Evolutionary conservation across 2,329 filamentous ascomycete species (phyloP).

Genomic region (Aspergillus aculeatus): DNA sequence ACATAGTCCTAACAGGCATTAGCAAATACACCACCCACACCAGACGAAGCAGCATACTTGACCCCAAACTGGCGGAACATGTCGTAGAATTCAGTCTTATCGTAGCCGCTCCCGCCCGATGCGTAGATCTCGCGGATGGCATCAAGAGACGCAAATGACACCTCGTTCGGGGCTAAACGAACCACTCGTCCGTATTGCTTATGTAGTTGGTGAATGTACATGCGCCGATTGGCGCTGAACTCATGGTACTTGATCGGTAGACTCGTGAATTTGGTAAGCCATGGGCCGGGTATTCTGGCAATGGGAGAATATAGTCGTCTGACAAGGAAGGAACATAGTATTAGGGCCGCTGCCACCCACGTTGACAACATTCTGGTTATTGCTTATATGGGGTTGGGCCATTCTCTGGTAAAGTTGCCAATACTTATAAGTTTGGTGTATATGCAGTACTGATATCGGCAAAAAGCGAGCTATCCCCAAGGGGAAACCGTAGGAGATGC

Average conservation of each 20-base stretch:
- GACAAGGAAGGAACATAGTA: background rate
- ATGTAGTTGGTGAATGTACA: slow-evolving; percentile 31
- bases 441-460: background rate
- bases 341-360: background rate
- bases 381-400: too few relatives aligned
- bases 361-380: slow-evolving; percentile 2
- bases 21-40: too few relatives aligned
- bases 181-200: slow-evolving; percentile 28
- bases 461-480: background rate
- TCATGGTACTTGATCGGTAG: slow-evolving; percentile 33
- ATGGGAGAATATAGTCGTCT: slow-evolving; percentile 1
- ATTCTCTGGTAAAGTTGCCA: background rate
- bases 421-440: background rate
- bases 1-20: slow-evolving; percentile 13
- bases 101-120: slow-evolving; percentile 37
- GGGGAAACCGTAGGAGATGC: slow-evolving; percentile 8
- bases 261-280: slow-evolving; percentile 30
- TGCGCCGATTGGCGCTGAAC: slow-evolving; percentile 27
- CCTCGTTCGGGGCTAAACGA: slow-evolving; percentile 31
- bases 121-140: slow-evolving; percentile 34
- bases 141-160: slow-evolving; percentile 29
- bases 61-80: slow-evolving; percentile 35
- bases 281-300: slow-evolving; percentile 29
- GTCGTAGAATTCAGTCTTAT: slow-evolving; percentile 38
- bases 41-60: slow-evolving; percentile 15